Evolutionary conservation across 2,329 filamentous ascomycete species (phyloP).

Genomic region (Cercospora citrullina): DNA sequence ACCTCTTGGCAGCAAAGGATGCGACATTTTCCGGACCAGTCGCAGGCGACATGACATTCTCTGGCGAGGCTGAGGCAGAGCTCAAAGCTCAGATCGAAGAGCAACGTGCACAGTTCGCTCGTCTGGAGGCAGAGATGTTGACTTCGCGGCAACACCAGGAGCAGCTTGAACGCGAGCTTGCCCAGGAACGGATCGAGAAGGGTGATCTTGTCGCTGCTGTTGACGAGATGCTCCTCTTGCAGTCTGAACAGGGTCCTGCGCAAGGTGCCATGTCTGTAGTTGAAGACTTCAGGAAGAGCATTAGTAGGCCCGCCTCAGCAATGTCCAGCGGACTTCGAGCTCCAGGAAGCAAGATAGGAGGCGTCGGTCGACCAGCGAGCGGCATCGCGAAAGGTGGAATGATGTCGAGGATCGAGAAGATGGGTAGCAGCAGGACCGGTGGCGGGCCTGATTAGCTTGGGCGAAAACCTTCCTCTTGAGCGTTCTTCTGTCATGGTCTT

Average conservation of each 20-base stretch:
- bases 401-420: conserved; percentile 22
- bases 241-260: conserved; percentile 46
- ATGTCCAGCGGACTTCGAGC: conserved; percentile 53
- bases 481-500: neutral
- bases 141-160: conserved; percentile 70
- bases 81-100: conserved; percentile 58
- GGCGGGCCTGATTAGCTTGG: conserved; percentile 1
- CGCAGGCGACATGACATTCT: conserved; percentile 17
- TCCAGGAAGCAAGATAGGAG: conserved; percentile 56
- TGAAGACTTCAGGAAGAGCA: conserved; percentile 57
- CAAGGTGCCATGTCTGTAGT: conserved; percentile 43
- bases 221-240: conserved; percentile 78
- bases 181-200: conserved; percentile 78
- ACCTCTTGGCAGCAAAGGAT: conserved; percentile 65
- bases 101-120: conserved; percentile 70
- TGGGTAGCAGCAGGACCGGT: conserved; percentile 16
- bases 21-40: conserved; percentile 61
- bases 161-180: conserved; percentile 67
- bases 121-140: conserved; percentile 69
- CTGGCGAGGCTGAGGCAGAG: conserved; percentile 32
- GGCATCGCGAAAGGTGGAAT: conserved; percentile 17
- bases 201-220: conserved; percentile 77
- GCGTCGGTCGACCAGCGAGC: conserved; percentile 11
- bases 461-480: neutral
- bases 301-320: conserved; percentile 53